These are phyloP conservation scores for Komagataea norvegica DNA, from an alignment of 1,139 yeast species.

Conservation along the genomic window DNA sequence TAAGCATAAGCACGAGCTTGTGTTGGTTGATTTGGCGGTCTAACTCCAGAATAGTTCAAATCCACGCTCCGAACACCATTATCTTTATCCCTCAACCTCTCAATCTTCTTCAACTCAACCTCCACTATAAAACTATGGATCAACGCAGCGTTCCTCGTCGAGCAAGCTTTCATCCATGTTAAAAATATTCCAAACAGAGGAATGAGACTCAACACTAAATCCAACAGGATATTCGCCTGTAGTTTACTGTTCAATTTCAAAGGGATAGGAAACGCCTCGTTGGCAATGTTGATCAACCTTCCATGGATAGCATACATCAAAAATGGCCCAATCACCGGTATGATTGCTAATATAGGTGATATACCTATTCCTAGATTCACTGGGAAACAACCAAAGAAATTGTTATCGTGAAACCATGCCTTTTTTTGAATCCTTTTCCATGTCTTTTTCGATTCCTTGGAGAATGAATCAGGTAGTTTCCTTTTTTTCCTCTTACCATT, in stretches of 20 bases:
- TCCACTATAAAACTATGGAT: constrained; percentile 39
- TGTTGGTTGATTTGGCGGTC: not conserved
- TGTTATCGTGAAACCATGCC: constrained; percentile 85
- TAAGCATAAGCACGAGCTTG: no score
- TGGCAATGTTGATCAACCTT: constrained; percentile 56
- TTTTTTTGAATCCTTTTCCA: constrained; percentile 70
- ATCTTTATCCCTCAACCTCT: constrained; percentile 6
- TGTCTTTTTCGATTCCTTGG: constrained; percentile 56
- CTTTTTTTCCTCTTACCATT: constrained; percentile 50
- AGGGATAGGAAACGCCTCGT: constrained; percentile 55
- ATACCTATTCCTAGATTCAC: constrained; percentile 75
- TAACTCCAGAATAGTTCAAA: constrained; percentile 6
- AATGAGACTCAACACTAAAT: constrained; percentile 66
- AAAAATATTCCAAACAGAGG: constrained; percentile 76
- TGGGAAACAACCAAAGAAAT: constrained; percentile 73
- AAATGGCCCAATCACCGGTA: constrained; percentile 80
- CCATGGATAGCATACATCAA: constrained; percentile 76
- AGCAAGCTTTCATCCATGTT: constrained; percentile 78
- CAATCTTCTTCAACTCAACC: constrained; percentile 17
- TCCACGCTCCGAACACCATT: not conserved
- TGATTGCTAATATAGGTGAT: constrained; percentile 59
- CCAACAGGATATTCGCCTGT: constrained; percentile 69
- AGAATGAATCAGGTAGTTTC: constrained; percentile 52
- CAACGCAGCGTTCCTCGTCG: constrained; percentile 84
- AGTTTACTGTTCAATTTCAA: constrained; percentile 54